phyloP scores from a whole-genome alignment of 202 grass and related monocot species.

The Setaria italica region DNA sequence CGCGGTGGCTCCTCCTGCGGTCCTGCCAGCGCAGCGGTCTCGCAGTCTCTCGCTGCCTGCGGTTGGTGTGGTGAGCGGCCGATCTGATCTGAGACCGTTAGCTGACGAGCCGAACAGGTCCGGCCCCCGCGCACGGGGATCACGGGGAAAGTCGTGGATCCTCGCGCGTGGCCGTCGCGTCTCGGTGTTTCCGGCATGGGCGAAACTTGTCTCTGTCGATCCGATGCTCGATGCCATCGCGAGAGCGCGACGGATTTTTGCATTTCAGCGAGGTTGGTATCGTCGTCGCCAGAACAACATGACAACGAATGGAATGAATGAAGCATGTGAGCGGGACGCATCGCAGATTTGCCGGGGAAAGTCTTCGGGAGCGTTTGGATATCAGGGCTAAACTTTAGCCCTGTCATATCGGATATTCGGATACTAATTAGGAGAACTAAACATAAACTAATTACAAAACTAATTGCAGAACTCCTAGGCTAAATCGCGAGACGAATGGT shows the following conservation, averaged over 20 bases:
- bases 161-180: neutral
- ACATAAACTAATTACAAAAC: too few species aligned
- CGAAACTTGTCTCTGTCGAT: neutral
- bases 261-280: neutral
- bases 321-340: too few species aligned
- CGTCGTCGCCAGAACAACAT: too few species aligned
- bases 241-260: neutral
- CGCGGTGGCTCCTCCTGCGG: neutral
- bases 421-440: too few species aligned
- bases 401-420: too few species aligned
- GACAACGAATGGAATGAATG: too few species aligned
- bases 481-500: too few species aligned
- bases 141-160: neutral
- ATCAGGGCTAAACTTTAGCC: too few species aligned
- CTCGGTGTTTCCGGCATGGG: neutral
- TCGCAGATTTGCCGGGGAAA: neutral
- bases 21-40: conserved; percentile 20
- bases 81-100: conserved; percentile 4
- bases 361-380: neutral
- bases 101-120: neutral
- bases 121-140: neutral
- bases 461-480: too few species aligned
- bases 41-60: neutral
- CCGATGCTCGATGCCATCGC: neutral
- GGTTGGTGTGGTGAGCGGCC: neutral